Base-by-base conservation (phyloP, 768 basidiomycete genomes). In the Coprinellus micaceus region DNA sequence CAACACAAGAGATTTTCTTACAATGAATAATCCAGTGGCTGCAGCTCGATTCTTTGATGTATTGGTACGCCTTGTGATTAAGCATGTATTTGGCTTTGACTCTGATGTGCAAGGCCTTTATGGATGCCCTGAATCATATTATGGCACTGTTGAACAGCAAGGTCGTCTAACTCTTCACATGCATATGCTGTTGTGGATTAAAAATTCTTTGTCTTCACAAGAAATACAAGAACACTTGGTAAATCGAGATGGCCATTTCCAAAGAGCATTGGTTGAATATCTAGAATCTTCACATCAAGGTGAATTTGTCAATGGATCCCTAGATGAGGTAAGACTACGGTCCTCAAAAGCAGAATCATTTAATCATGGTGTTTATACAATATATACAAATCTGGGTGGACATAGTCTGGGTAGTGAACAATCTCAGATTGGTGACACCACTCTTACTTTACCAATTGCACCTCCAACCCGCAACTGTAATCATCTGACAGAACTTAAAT, bases 91-190 rank as follows among this genome's bases (percentile, higher is more conserved):
- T 12, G 64, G 67, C 3, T 44, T 63, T 12, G 56, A 52, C n/a
- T 37, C 39, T 4, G 43, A 61, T 21, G 44, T 62, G 28, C 5
- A 30, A 21, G 71, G 71, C 0, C 19, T 71, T 10, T 74, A 64
- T 54, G 72, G 74, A 0, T 21, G 61, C 0, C 68, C 69, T 2
- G 39, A 46, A 12, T 68, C 63, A 0, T 74, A 75, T 48, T 75
- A 74, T 60, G 74, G 75, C 2, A 75, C 71, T 1, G 72, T 75
- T 1, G 74, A 77, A 52, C 67, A 71, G 29, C 75, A 77, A 58
- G 74, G 74, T 1, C 44, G 69, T 9, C 54, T 73, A 0, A 73
- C 73, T 0, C 29, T 75, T 5, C 75, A 76, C 57, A 37, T 74
- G 2, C 74, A 75, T 54, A 44, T 71, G 52, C 33, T 76, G 4